Base-by-base conservation (phyloP, 1,139 yeast species). In the Kodamaea alishanica region DNA sequence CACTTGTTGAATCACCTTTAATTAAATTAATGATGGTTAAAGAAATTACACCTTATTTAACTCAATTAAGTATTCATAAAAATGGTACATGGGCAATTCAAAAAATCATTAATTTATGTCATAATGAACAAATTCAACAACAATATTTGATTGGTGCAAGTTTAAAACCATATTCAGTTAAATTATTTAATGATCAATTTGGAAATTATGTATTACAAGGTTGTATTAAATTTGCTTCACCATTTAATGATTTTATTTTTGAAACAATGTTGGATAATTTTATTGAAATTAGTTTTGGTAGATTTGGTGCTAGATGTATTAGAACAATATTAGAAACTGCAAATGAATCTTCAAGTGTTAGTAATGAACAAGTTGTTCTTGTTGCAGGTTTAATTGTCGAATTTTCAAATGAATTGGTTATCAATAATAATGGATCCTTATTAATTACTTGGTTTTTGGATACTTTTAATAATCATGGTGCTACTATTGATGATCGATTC, bases 51-150 rank as follows among this genome's bases (percentile, higher is more conserved):
- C 95, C 94, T 15, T 86, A 74, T 54, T 70, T 94, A 48, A 86
- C 97, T 1, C 95, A 89, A 54, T 83, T 92, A 69, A 94, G 97
- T 52, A 84, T 88, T 41, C 99, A 92, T 65, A 92, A 92, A 57
- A 92, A 94, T 60, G 99, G 99, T 46, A 92, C 99, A 4, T 92
- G 98, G 98, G 97, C 97, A 2, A 95, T 96, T 25, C 98, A 94
- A 61, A 94, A 92, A 61, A 84, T 92, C 58, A 89, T 94, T 52
- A 85, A 82, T 48, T 82, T 86, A 43, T 60, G 71, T 43, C 68
- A 70, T 36, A 69, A 83, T 1, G 76, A 77, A 28, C 37, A 35
- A n/a, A 60, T 53, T 34, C 80, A 88, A 46, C 96, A 90, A 59
- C 82, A 78, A 61, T 66, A 72, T 51, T 59, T 82, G 39, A 85